phyloP scores from a whole-genome alignment of 106 monocot genomes.

The Dendrobium huoshanense region DNA sequence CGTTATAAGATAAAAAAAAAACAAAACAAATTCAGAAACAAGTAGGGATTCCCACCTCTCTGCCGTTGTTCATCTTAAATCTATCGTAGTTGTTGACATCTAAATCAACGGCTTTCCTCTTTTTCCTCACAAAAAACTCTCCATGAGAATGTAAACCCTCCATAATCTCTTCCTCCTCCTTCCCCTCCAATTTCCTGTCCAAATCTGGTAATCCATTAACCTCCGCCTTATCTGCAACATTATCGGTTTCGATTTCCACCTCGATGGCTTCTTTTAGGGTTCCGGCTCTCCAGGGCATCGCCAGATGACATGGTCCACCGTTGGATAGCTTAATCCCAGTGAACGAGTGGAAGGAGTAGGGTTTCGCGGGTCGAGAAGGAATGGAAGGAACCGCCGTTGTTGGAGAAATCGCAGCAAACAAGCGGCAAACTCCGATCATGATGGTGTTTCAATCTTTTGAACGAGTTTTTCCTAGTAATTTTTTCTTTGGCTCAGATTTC shows the following conservation, averaged over 20 bases:
- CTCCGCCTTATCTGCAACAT: neutral
- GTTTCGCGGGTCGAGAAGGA: neutral
- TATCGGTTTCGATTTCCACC: neutral
- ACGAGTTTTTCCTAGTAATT: neutral
- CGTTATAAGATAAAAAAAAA: neutral
- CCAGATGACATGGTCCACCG: neutral
- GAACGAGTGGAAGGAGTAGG: neutral
- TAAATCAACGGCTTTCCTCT: conserved; percentile 3
- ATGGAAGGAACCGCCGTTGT: neutral
- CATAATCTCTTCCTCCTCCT: neutral
- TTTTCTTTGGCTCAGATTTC: neutral
- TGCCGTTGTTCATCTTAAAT: conserved; percentile 8
- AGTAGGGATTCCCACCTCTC: neutral
- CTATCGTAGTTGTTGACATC: conserved; percentile 3
- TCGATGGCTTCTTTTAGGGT: neutral
- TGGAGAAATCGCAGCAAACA: neutral
- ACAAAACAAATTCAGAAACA: neutral
- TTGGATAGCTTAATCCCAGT: neutral
- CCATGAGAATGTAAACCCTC: neutral
- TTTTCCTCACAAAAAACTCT: neutral
- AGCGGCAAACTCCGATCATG: conserved; percentile 1
- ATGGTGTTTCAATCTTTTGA: neutral
- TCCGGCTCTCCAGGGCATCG: neutral
- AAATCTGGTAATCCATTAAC: neutral
- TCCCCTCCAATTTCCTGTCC: neutral